Percentiles rank a stretch among this genome's conserved stretches.
Evolutionary conservation across 495 filamentous ascomycete genomes (phyloP).

Genomic region (Neurospora sp.): DNA sequence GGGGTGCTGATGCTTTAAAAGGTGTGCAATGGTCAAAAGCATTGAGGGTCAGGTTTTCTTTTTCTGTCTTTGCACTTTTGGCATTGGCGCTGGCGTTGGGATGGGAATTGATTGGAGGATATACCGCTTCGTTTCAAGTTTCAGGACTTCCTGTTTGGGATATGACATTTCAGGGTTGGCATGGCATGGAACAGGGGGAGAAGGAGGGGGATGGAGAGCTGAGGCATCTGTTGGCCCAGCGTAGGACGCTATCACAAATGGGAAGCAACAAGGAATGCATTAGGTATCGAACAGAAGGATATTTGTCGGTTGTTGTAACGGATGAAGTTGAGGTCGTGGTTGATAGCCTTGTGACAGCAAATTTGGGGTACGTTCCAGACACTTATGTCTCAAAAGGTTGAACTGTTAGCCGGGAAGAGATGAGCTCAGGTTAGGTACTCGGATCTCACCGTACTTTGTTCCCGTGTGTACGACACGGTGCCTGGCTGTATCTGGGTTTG

Average conservation of each 20-base stretch:
- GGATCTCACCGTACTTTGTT: not conserved
- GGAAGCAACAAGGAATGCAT: not conserved
- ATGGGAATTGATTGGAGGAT: not conserved
- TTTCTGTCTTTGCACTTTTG: not conserved
- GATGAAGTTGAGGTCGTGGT: not conserved
- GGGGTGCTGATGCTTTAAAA: not conserved
- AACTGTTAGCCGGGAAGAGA: not conserved
- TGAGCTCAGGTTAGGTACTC: not conserved
- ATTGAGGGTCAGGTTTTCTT: not conserved
- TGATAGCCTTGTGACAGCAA: not conserved
- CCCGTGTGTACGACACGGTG: not conserved
- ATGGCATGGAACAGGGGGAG: not conserved
- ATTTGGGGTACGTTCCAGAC: not conserved
- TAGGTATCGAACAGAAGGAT: not conserved
- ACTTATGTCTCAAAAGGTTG: not conserved
- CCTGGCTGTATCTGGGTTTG: not conserved
- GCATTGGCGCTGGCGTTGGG: not conserved
- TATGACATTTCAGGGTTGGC: not conserved
- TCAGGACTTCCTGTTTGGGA: not conserved
- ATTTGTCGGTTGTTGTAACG: not conserved
- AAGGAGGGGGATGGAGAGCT: not conserved
- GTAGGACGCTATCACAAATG: not conserved
- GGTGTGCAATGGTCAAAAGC: not conserved
- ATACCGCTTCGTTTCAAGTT: not conserved
- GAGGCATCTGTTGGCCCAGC: not conserved